phyloP scores from a whole-genome alignment of 352 stramenopile genomes.

The Phytophthora multivora region DNA sequence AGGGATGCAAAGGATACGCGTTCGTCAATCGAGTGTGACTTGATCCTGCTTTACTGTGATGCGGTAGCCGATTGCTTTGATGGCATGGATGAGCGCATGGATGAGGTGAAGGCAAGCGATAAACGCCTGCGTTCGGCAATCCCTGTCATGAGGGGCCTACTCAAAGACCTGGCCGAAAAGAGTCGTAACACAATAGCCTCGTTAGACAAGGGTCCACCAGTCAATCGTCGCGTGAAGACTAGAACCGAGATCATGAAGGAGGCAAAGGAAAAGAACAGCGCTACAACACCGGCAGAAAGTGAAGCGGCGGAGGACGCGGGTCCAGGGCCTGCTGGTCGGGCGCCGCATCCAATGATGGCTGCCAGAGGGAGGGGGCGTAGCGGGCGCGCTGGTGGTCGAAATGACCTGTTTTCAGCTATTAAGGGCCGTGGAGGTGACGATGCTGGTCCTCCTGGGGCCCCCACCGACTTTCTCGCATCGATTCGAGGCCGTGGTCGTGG shows the following conservation, averaged over 20 bases:
- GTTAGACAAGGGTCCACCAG: slow-evolving; percentile 67
- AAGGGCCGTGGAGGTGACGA: slow-evolving; percentile 48
- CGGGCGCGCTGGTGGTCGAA: slow-evolving; percentile 44
- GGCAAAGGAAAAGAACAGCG: slow-evolving; percentile 81
- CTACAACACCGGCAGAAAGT: slow-evolving; percentile 43
- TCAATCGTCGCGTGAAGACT: slow-evolving; percentile 67
- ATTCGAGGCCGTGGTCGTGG: slow-evolving; percentile 62
- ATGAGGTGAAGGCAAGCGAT: slow-evolving; percentile 82
- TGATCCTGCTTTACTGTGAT: slow-evolving; percentile 69
- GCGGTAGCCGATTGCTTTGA: slow-evolving; percentile 73
- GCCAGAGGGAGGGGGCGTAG: slow-evolving; percentile 34
- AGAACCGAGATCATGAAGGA: slow-evolving; percentile 83
- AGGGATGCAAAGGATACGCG: slow-evolving; percentile 76
- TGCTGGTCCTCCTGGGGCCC: slow-evolving; percentile 41
- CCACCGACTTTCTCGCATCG: slow-evolving; percentile 54
- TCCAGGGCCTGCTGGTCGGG: slow-evolving; percentile 28
- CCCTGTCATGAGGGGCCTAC: slow-evolving; percentile 55
- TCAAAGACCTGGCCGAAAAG: slow-evolving; percentile 73
- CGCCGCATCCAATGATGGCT: slow-evolving; percentile 62
- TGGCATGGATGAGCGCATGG: slow-evolving; percentile 82
- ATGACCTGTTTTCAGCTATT: slow-evolving; percentile 63
- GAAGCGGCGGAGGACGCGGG: slow-evolving; percentile 37
- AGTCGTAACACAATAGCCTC: slow-evolving; percentile 54
- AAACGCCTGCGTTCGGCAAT: slow-evolving; percentile 80
- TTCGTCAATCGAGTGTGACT: slow-evolving; percentile 73